A percentile compares a stretch with the other conserved stretches of the same genome.
These are phyloP conservation scores for Bacidia gigantensis DNA, from an alignment of 495 filamentous ascomycete genomes.

Conservation along the genomic window DNA sequence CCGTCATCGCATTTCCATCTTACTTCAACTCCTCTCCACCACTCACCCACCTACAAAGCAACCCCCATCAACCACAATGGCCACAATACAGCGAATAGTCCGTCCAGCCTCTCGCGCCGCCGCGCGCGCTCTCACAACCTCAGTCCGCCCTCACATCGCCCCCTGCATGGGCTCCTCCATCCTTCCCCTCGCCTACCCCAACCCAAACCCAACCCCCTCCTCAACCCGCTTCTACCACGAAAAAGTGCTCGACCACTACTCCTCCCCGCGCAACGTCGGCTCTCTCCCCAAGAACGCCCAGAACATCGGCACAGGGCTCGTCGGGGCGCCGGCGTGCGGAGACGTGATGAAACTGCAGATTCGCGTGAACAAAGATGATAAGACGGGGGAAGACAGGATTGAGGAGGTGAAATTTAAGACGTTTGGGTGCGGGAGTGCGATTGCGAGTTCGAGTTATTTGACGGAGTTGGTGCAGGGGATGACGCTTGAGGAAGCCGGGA, in stretches of 20 bases:
- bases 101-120: constrained; percentile 34
- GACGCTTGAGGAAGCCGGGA: constrained; percentile 85
- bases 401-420: constrained; percentile 96
- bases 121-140: constrained; percentile 26
- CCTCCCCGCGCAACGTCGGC: constrained; percentile 83
- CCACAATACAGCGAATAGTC: not conserved
- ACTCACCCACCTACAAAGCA: not conserved
- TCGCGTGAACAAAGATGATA: constrained; percentile 76
- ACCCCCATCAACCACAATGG: not conserved
- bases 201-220: constrained; percentile 26
- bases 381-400: constrained; percentile 78
- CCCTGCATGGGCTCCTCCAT: constrained; percentile 30
- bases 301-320: constrained; percentile 92
- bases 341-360: constrained; percentile 99
- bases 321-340: constrained; percentile 85
- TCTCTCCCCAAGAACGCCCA: constrained; percentile 72
- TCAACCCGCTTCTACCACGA: constrained; percentile 45
- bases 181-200: constrained; percentile 21
- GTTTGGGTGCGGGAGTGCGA: constrained; percentile 93
- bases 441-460: constrained; percentile 78
- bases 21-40: not conserved
- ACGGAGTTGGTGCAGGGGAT: constrained; percentile 83
- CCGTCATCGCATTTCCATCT: not conserved
- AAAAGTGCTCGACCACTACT: constrained; percentile 89
- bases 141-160: constrained; percentile 10